Evolutionary conservation across 1,284 basidiomycete species (phyloP).

Genomic region (Fomitiporia mediterranea): DNA sequence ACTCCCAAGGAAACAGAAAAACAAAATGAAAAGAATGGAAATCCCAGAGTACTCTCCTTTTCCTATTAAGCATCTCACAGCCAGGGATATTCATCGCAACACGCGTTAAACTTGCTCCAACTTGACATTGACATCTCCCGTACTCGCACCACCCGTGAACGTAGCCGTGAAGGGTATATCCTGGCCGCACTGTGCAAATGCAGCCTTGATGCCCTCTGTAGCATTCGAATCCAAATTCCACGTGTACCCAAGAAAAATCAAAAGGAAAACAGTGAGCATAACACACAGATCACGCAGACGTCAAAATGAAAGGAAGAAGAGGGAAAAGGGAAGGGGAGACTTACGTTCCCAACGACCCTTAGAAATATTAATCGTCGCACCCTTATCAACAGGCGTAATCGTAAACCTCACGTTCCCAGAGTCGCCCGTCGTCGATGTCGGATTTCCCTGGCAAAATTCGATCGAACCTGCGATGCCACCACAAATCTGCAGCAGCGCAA

Average conservation of each 20-base stretch:
- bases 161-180: constrained; percentile 32
- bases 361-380: constrained; percentile 31
- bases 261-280: too few relatives aligned
- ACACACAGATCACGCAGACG: not conserved
- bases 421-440: constrained; percentile 28
- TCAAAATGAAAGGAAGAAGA: not conserved
- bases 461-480: constrained; percentile 32
- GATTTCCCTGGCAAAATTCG: constrained; percentile 31
- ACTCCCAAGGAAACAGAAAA: not conserved
- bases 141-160: constrained; percentile 28
- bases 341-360: constrained; percentile 34
- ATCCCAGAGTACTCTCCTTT: too few relatives aligned
- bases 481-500: constrained; percentile 32
- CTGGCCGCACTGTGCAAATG: constrained; percentile 29
- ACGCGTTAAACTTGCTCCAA: constrained; percentile 13
- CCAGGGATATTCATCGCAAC: too few relatives aligned
- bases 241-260: not conserved
- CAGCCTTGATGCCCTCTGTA: constrained; percentile 30
- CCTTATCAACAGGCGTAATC: constrained; percentile 28
- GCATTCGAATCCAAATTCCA: not conserved
- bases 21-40: not conserved
- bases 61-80: too few relatives aligned
- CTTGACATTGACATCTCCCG: constrained; percentile 29
- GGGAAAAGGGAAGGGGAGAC: not conserved
- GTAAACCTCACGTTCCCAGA: constrained; percentile 29